Evolutionary conservation across 2,329 filamentous ascomycete species (phyloP).

Genomic region (Fusarium chlamydosporum): DNA sequence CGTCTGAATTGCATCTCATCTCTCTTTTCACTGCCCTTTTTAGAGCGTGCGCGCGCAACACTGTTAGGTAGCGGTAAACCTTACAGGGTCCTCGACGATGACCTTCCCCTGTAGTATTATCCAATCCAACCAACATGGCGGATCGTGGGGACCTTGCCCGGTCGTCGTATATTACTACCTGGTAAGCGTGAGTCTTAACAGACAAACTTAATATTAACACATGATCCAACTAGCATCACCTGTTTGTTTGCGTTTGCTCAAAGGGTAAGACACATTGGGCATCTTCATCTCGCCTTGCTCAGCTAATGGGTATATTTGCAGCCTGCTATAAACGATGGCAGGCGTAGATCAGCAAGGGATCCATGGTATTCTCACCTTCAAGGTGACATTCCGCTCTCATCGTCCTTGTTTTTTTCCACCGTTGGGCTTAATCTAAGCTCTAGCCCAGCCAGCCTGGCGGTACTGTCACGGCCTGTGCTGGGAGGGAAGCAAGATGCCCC

Average conservation of each 20-base stretch:
- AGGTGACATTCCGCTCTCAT: slow-evolving; percentile 41
- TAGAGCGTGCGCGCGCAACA: not conserved
- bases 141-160: slow-evolving; percentile 29
- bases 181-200: not conserved
- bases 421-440: slow-evolving; percentile 19
- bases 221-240: not conserved
- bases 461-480: slow-evolving; percentile 19
- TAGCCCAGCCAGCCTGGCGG: slow-evolving; percentile 42
- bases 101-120: slow-evolving; percentile 13
- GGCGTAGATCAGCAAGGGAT: slow-evolving; percentile 37
- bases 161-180: not conserved
- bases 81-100: slow-evolving; percentile 16
- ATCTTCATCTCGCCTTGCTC: slow-evolving; percentile 33
- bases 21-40: slow-evolving; percentile 19
- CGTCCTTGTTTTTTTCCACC: slow-evolving; percentile 28
- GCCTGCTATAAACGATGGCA: slow-evolving; percentile 20
- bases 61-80: slow-evolving; percentile 5
- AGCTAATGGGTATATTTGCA: slow-evolving; percentile 20
- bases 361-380: slow-evolving; percentile 37
- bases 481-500: slow-evolving; percentile 8
- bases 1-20: slow-evolving; percentile 16
- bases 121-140: slow-evolving; percentile 2
- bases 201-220: slow-evolving; percentile 16
- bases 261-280: slow-evolving; percentile 32
- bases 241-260: slow-evolving; percentile 18